These are phyloP conservation scores for Naganishia albida DNA, from an alignment of 1,284 basidiomycete genomes.

Conservation along the genomic window DNA sequence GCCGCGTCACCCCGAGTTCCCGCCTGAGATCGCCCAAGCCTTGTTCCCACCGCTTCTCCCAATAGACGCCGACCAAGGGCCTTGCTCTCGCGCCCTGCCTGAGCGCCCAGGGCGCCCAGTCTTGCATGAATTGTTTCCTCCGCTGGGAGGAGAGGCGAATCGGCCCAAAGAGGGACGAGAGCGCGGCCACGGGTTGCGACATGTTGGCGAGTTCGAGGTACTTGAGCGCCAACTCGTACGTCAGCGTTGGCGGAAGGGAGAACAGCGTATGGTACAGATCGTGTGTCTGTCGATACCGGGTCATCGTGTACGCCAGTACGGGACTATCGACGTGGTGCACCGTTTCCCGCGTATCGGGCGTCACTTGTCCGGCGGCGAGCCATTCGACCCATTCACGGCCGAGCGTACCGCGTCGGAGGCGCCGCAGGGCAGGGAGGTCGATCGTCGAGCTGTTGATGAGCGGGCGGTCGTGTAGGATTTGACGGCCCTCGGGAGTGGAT, in stretches of 20 bases:
- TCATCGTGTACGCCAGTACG: constrained; percentile 94
- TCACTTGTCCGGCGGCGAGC: constrained; percentile 86
- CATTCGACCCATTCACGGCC: constrained; percentile 87
- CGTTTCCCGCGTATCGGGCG: constrained; percentile 88
- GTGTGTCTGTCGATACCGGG: constrained; percentile 96
- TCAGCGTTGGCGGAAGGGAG: constrained; percentile 82
- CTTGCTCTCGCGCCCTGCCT: constrained; percentile 71
- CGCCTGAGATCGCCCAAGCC: constrained; percentile 74
- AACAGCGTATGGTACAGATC: constrained; percentile 92
- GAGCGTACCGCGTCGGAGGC: constrained; percentile 76
- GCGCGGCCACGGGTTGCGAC: constrained; percentile 80
- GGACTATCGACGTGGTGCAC: constrained; percentile 91
- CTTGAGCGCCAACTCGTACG: constrained; percentile 94
- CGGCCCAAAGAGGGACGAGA: constrained; percentile 74
- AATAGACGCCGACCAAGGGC: constrained; percentile 86
- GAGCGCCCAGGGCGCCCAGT: constrained; percentile 89
- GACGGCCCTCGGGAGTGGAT: constrained; percentile 73
- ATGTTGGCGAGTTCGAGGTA: constrained; percentile 93
- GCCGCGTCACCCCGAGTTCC: constrained; percentile 69
- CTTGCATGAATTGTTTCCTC: constrained; percentile 52
- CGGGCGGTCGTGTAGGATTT: constrained; percentile 80
- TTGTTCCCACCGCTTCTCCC: constrained; percentile 93
- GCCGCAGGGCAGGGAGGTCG: constrained; percentile 67
- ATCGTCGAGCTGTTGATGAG: constrained; percentile 76
- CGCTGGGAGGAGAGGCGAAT: constrained; percentile 46